A percentile compares a stretch with the other conserved stretches of the same genome.
Evolutionary conservation across 805 yeast genomes (phyloP).

Genomic region (Monosporozyma solicola): DNA sequence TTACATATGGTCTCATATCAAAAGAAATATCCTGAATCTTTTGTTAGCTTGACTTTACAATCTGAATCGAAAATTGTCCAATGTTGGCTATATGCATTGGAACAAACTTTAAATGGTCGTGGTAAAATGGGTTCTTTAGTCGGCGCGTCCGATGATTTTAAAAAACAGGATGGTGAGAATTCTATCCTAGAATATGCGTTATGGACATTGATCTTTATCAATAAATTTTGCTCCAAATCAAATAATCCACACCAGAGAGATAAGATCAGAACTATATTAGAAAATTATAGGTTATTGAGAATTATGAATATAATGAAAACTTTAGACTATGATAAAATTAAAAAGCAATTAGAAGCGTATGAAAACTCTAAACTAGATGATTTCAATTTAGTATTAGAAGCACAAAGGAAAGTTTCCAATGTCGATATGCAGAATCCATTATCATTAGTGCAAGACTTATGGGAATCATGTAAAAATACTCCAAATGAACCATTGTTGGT

Average conservation of each 20-base stretch:
- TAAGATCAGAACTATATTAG: constrained; percentile 25
- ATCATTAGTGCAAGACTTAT: constrained; percentile 48
- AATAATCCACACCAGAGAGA: constrained; percentile 26
- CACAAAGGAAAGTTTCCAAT: constrained; percentile 11
- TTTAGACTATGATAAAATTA: constrained; percentile 53
- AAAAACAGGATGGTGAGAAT: constrained; percentile 35
- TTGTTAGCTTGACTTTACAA: constrained; percentile 11
- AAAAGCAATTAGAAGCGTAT: constrained; percentile 59
- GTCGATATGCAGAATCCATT: constrained; percentile 52
- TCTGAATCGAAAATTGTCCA: constrained; percentile 38
- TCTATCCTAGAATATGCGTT: constrained; percentile 30
- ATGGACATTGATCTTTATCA: constrained; percentile 26
- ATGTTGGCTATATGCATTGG: constrained; percentile 62
- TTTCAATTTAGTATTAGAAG: constrained; percentile 22
- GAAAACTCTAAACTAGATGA: constrained; percentile 35
- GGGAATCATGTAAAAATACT: constrained; percentile 43
- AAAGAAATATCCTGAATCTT: constrained; percentile 14
- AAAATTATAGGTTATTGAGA: constrained; percentile 25
- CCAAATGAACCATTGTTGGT: constrained; percentile 43
- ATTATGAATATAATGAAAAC: constrained; percentile 39
- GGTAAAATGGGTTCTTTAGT: constrained; percentile 88
- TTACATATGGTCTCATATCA: constrained; percentile 18
- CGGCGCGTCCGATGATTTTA: constrained; percentile 82
- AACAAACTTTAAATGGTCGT: constrained; percentile 66
- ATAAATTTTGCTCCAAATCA: constrained; percentile 24